Conservation (phyloP, 2,329 filamentous ascomycete species). For the Emergomyces pasteurianus region DNA sequence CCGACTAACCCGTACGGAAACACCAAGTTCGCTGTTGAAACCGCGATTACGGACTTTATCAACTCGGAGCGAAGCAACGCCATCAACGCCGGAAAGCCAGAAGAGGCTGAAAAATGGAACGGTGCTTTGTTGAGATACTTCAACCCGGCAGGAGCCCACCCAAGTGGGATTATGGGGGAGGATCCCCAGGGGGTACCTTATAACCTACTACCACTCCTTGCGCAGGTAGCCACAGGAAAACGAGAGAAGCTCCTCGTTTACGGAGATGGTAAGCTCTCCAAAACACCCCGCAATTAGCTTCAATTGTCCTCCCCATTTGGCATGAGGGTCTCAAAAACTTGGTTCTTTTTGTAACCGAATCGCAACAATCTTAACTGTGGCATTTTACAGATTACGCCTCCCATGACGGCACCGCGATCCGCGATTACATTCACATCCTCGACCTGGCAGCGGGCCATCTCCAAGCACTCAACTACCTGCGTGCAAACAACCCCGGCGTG, state of each 20-base stretch:
- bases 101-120: conserved; percentile 71
- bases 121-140: conserved; percentile 91
- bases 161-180: conserved; percentile 94
- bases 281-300: conserved; percentile 2
- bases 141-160: conserved; percentile 91
- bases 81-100: conserved; percentile 64
- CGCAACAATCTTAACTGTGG: neutral
- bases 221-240: conserved; percentile 91
- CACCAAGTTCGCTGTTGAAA: conserved; percentile 88
- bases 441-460: conserved; percentile 80
- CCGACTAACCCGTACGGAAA: conserved; percentile 97
- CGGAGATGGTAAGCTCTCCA: conserved; percentile 60
- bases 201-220: conserved; percentile 87
- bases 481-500: conserved; percentile 72
- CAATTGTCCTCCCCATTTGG: too few species aligned
- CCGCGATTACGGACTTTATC: conserved; percentile 81
- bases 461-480: conserved; percentile 80
- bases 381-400: conserved; percentile 64
- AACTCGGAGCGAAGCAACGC: conserved; percentile 74
- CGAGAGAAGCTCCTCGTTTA: conserved; percentile 90
- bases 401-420: conserved; percentile 82
- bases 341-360: conserved; percentile 6
- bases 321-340: too few species aligned
- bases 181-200: conserved; percentile 92
- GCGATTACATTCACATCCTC: conserved; percentile 96